phyloP scores from a whole-genome alignment of 2,329 filamentous ascomycete species.

The Trichocomaceae sp. region DNA sequence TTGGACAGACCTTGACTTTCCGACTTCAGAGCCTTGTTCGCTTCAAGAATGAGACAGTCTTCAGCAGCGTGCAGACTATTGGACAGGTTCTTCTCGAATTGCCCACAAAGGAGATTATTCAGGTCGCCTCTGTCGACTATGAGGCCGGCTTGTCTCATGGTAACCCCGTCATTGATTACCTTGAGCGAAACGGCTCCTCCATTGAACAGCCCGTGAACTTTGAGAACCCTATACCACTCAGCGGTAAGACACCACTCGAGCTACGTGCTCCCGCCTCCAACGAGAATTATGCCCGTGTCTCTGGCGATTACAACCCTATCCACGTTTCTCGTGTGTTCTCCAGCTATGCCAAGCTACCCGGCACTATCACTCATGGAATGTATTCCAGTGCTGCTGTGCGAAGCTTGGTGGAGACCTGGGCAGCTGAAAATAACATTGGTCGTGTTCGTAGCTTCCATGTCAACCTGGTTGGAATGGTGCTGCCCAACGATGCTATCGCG shows the following conservation, averaged over 20 bases:
- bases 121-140: constrained; percentile 96
- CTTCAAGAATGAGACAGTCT: constrained; percentile 92
- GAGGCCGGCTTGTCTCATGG: constrained; percentile 85
- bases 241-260: constrained; percentile 79
- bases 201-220: constrained; percentile 97
- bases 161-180: constrained; percentile 94
- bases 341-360: constrained; percentile 88
- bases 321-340: constrained; percentile 97
- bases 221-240: constrained; percentile 93
- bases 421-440: constrained; percentile 95
- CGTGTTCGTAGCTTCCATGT: constrained; percentile 97
- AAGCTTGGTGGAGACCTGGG: constrained; percentile 96
- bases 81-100: constrained; percentile 91
- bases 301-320: constrained; percentile 97
- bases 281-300: constrained; percentile 95
- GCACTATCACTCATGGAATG: constrained; percentile 98
- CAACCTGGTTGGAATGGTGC: constrained; percentile 94
- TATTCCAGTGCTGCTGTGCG: constrained; percentile 96
- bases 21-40: constrained; percentile 83
- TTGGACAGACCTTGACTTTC: constrained; percentile 93
- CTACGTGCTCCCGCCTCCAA: constrained; percentile 91
- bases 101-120: constrained; percentile 93
- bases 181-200: constrained; percentile 80
- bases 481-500: constrained; percentile 90
- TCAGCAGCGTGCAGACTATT: constrained; percentile 83